Conservation (phyloP, 2,329 filamentous ascomycete species). For the Sclerotiophoma versabilis region DNA sequence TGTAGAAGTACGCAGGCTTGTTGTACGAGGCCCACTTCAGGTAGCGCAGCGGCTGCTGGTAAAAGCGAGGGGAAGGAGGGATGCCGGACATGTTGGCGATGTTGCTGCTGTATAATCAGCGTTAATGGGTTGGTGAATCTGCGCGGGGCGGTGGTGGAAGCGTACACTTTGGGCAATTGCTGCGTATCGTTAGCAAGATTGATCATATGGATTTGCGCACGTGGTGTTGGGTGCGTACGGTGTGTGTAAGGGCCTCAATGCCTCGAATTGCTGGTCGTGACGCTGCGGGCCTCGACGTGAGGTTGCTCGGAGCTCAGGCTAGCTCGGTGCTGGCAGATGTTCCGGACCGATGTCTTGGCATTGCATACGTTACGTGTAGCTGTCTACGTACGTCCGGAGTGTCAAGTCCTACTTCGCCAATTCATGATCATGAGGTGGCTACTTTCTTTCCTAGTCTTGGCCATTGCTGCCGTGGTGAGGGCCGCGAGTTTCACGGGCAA, state of each 20-base stretch:
- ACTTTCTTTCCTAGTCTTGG: conserved; percentile 72
- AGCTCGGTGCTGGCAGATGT: conserved; percentile 8
- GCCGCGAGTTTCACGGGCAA: conserved; percentile 81
- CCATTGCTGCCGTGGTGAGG: conserved; percentile 70
- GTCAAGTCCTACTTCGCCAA: conserved; percentile 29
- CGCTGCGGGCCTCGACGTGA: conserved; percentile 16
- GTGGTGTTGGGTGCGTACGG: conserved; percentile 8
- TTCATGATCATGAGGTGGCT: conserved; percentile 73
- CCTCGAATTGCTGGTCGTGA: conserved; percentile 19
- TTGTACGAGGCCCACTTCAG: conserved; percentile 86
- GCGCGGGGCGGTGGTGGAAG: conserved; percentile 52
- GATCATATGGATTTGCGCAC: not conserved
- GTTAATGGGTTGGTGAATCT: not conserved
- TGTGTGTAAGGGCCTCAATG: conserved; percentile 27
- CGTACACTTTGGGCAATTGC: conserved; percentile 56
- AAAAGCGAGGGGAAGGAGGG: conserved; percentile 70
- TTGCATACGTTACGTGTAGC: conserved; percentile 50
- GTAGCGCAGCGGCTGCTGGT: conserved; percentile 82
- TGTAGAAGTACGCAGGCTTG: conserved; percentile 91
- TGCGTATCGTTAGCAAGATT: not conserved
- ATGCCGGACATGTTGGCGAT: conserved; percentile 61
- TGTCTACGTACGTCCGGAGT: conserved; percentile 21
- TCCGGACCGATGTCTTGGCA: conserved; percentile 40
- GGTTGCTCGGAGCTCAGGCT: conserved; percentile 7
- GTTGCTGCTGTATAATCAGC: conserved; percentile 8